Evolutionary conservation across 441 rosid species (phyloP).

Genomic region (Corymbia citriodora): DNA sequence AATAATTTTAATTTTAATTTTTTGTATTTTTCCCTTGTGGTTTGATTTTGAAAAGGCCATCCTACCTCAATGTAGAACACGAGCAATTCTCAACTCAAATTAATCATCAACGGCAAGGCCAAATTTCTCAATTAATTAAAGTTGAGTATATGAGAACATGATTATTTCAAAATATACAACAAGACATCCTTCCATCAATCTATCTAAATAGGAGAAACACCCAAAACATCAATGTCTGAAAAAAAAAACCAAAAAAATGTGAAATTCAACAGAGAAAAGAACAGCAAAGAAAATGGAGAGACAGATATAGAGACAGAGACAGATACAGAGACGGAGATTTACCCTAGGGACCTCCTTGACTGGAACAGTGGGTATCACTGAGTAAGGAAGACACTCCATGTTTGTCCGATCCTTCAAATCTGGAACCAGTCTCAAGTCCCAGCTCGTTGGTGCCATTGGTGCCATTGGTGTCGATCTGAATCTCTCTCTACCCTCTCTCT

Average conservation of each 20-base stretch:
- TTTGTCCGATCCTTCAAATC: not conserved
- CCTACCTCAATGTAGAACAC: not conserved
- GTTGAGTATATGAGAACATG: not conserved
- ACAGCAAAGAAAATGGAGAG: not conserved
- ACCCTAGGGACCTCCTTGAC: not conserved
- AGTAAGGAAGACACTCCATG: not conserved
- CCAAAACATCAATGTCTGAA: not conserved
- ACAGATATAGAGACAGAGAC: not conserved
- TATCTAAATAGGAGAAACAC: not conserved
- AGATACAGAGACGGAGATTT: not conserved
- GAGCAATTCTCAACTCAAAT: not conserved
- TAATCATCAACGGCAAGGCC: not conserved
- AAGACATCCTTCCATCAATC: not conserved
- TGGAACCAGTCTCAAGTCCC: not conserved
- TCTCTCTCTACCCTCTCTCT: not conserved
- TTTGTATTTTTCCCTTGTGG: not conserved
- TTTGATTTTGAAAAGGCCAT: not conserved
- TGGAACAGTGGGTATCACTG: not conserved
- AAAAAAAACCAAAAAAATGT: not conserved
- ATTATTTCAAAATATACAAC: not conserved
- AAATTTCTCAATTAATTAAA: not conserved
- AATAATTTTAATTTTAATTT: rapidly evolving
- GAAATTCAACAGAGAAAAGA: not conserved
- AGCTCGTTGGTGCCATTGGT: not conserved
- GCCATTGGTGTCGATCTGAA: not conserved